Base-by-base conservation (phyloP, 495 filamentous ascomycete genomes). In the Beverwykella pulmonaria region DNA sequence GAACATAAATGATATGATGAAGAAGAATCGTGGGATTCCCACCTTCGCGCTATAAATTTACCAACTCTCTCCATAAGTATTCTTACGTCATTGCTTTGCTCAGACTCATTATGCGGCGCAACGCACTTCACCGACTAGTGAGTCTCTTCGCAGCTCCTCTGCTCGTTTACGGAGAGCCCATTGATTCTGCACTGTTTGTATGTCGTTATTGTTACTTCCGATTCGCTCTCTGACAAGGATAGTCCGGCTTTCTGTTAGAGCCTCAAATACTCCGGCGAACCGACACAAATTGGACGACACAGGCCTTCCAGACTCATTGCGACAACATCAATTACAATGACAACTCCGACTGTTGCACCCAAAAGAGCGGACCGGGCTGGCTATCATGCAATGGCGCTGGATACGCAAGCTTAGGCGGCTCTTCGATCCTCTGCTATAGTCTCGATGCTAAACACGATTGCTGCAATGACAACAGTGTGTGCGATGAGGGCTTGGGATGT, bases 251-350 rank as follows among this genome's bases (percentile, higher is more conserved):
- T 14, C 20, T 19, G 8, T 19, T 8, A 22, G 29, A 53, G 15
- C 26, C 15, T 53, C 6, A 23, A 30, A 17, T 53, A 23, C 23
- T 53, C 7, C 50, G n/a, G n/a, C 50, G 50, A 3, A 19, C 12
- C 9, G 50, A 53, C n/a, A 23, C 23, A 25, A 53, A 53, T 27
- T 53, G 50, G 50, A 53, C 50, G 7, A 53, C 50, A 9, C 50
- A 53, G 23, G 50, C 50, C 8, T 53, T 53, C 50, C 50, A 53
- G 26, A 53, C 10, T 6, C 23, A 53, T 19, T 53, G 50, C 50
- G 50, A 53, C 50, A 53, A 53, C 26, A 30, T 53, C 23, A 53
- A 53, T 23, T 53, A 53, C 50, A 25, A 26, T 19, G 50, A 53
- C 50, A 25, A 25, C 29, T 26, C 50, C 26, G 50, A 53, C 26